Evolutionary conservation across 1,284 basidiomycete genomes (phyloP).

Genomic region (Cryptococcus sp.): DNA sequence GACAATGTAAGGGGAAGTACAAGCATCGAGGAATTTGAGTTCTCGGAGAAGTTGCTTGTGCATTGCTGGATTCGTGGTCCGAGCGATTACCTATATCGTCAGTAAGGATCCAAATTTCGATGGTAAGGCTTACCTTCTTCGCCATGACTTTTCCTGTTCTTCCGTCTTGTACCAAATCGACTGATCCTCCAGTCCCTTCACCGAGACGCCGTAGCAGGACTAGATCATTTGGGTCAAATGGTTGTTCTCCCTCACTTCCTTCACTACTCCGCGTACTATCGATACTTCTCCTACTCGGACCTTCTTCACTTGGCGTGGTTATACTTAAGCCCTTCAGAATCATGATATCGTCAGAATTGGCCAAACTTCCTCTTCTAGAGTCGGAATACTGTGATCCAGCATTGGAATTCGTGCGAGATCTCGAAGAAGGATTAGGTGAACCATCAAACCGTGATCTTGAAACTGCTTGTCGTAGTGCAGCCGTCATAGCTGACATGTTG

Average conservation of each 20-base stretch:
- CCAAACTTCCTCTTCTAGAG: slow-evolving; percentile 9
- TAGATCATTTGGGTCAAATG: slow-evolving; percentile 54
- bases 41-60: slow-evolving; percentile 88
- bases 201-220: slow-evolving; percentile 73
- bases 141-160: slow-evolving; percentile 78
- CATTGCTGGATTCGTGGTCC: slow-evolving; percentile 80
- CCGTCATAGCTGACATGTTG: slow-evolving; percentile 33
- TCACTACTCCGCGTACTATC: slow-evolving; percentile 2
- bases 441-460: slow-evolving; percentile 19
- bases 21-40: slow-evolving; percentile 80
- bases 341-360: slow-evolving; percentile 4
- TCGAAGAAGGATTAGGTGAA: slow-evolving; percentile 9
- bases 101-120: neutral
- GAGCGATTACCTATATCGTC: slow-evolving; percentile 69
- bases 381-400: neutral
- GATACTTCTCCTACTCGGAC: slow-evolving; percentile 7
- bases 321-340: slow-evolving; percentile 1
- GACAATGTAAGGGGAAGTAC: slow-evolving; percentile 82
- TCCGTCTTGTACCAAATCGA: slow-evolving; percentile 80
- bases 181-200: slow-evolving; percentile 93
- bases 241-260: slow-evolving; percentile 4
- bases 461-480: slow-evolving; percentile 34
- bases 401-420: slow-evolving; percentile 18
- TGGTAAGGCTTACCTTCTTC: slow-evolving; percentile 59
- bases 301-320: neutral